phyloP scores from a whole-genome alignment of 345 rosid genomes.

The Populus euphratica region DNA sequence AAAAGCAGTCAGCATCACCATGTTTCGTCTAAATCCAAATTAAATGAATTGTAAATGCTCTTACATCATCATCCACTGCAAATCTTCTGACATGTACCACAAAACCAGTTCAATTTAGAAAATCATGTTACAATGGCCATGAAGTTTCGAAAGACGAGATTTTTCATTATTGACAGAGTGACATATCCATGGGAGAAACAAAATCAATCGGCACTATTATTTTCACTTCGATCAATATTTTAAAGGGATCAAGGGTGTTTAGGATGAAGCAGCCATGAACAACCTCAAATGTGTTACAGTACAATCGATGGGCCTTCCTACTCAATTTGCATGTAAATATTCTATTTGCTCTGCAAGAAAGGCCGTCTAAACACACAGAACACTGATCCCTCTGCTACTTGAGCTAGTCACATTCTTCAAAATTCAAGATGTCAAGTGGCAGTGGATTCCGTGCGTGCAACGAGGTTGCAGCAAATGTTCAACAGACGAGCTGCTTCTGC shows the following conservation, averaged over 20 bases:
- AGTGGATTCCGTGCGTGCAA: not conserved
- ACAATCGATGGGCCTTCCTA: not conserved
- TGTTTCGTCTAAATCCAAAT: not conserved
- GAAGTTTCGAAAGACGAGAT: too few species aligned
- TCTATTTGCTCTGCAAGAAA: not conserved
- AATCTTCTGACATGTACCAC: not conserved
- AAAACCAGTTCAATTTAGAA: not conserved
- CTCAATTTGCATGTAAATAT: not conserved
- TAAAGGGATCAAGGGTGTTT: not conserved
- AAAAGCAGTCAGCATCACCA: not conserved
- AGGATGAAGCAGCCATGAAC: not conserved
- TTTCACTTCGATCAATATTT: not conserved
- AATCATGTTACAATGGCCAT: not conserved
- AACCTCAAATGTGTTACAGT: not conserved
- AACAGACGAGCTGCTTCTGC: not conserved
- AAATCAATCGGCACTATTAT: not conserved
- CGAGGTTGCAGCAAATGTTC: not conserved
- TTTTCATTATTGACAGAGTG: not conserved
- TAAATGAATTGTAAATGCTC: not conserved
- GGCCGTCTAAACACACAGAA: not conserved
- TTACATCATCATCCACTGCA: not conserved
- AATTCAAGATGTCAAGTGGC: not conserved
- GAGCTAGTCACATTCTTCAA: not conserved
- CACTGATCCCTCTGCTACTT: not conserved
- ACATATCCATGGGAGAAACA: not conserved